Percentiles rank a stretch among this genome's conserved stretches.
These are phyloP conservation scores for Citrus sinensis DNA, from an alignment of 345 rosid genomes.

Conservation along the genomic window DVS_A1.0 CM039163.1:51873001-51873500, in stretches of 20 bases:
- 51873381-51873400: neutral
- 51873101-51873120: conserved; percentile 72
- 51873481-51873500: conserved; percentile 13
- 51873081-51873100: conserved; percentile 59
- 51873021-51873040: neutral
- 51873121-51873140: conserved; percentile 79
- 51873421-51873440: neutral
- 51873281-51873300: conserved; percentile 87
- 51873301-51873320: conserved; percentile 95
- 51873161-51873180: conserved; percentile 40
- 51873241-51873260: neutral
- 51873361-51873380: conserved; percentile 48
- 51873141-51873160: conserved; percentile 98
- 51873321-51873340: conserved; percentile 79
- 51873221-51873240: neutral
- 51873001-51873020: neutral
- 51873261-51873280: conserved; percentile 39
- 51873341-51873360: conserved; percentile 77
- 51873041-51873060: neutral
- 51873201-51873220: neutral
- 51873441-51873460: neutral
- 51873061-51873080: neutral
- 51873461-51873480: neutral
- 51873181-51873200: neutral
- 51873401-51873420: neutral